A percentile compares a stretch with the other conserved stretches of the same genome.
phyloP scores from a whole-genome alignment of 805 yeast species.

The Scheffersomyces amazonensis region DNA sequence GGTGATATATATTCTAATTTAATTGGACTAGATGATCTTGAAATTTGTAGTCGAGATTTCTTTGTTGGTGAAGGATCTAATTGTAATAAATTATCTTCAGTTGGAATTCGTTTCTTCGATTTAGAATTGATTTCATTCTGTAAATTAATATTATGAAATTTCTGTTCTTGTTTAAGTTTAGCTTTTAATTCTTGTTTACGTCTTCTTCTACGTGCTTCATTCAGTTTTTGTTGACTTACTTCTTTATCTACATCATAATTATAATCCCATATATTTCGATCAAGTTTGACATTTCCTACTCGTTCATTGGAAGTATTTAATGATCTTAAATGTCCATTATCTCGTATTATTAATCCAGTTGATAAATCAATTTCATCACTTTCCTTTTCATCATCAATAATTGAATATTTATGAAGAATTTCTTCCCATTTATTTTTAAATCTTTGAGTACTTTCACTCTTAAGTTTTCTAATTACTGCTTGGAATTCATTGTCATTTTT shows the following conservation, averaged over 20 bases:
- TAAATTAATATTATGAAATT: slow-evolving; percentile 1
- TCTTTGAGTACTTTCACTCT: slow-evolving; percentile 24
- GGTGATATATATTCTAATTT: slow-evolving; percentile 4
- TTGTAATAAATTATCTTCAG: slow-evolving; percentile 19
- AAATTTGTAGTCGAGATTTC: slow-evolving; percentile 7
- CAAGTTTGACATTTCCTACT: slow-evolving; percentile 9
- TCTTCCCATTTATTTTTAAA: slow-evolving; percentile 44
- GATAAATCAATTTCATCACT: slow-evolving; percentile 65
- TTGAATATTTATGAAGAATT: slow-evolving; percentile 51
- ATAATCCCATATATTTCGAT: slow-evolving; percentile 36
- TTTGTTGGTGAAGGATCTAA: slow-evolving; percentile 30
- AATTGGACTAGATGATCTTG: neutral
- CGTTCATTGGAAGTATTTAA: slow-evolving; percentile 17
- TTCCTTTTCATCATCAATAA: slow-evolving; percentile 43
- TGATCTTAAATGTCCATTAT: slow-evolving; percentile 67
- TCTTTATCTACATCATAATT: slow-evolving; percentile 28
- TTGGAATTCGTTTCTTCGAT: neutral
- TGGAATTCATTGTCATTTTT: slow-evolving; percentile 16
- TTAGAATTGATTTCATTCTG: neutral
- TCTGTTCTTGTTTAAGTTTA: slow-evolving; percentile 5
- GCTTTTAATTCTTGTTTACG: slow-evolving; percentile 1
- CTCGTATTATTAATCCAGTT: slow-evolving; percentile 62
- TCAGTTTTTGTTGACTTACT: slow-evolving; percentile 1
- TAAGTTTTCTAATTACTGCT: slow-evolving; percentile 21
- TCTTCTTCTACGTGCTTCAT: slow-evolving; percentile 7